Evolutionary conservation across 768 basidiomycete genomes (phyloP), one percentile per base, ranked within the genome.

Genomic region (Boletus rubescentipes): DNA sequence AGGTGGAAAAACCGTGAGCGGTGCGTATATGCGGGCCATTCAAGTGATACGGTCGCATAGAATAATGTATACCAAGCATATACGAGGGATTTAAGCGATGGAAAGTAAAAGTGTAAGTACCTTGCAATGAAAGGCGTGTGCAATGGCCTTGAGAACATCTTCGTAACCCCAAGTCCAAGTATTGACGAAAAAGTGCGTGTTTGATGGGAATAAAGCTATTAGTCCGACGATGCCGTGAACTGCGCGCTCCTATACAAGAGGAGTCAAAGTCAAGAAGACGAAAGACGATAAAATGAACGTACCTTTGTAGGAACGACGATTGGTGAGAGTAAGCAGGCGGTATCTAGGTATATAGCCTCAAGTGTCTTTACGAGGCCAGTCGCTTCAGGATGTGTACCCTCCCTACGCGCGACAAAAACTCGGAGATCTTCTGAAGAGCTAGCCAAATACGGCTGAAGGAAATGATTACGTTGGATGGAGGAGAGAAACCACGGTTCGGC

Each of bases 101-200:
- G 11, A 21, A 35, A 16, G 1, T 41, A 30, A 7, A 47, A 46
- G 9, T 9, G 14, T 2, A 21, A 20, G 14, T 59, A 88, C 90
- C 73, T 81, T 77, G 49, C 78, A 73, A 32, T 81, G 76, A 62
- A 96, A 98, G 1, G 77, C 74, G 3, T 76, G 72, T 3, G 88
- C 80, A 9, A 98, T 73, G 0, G 79, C 89, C 62, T 92, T 91
- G 29, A 97, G 74, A 14, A 95, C 73, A 51, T 94, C 91, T 69
- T 99, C 96, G 67, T 97, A 98, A 1, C 96, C 96, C 87, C 90
- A 95, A 0, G 95, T 96, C 96, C 96, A 99, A 0, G 82, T 67
- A 64, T 97, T 96, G 53, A 99, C 77, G 73, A 89, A 98, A 73
- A 98, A 97, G 50, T 83, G 76, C 0, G 86, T 86, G 5, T 78